A percentile compares a stretch with the other conserved stretches of the same genome.
phyloP scores from a whole-genome alignment of 2,329 filamentous ascomycete genomes.

The Aspergillus nomiae region DNA sequence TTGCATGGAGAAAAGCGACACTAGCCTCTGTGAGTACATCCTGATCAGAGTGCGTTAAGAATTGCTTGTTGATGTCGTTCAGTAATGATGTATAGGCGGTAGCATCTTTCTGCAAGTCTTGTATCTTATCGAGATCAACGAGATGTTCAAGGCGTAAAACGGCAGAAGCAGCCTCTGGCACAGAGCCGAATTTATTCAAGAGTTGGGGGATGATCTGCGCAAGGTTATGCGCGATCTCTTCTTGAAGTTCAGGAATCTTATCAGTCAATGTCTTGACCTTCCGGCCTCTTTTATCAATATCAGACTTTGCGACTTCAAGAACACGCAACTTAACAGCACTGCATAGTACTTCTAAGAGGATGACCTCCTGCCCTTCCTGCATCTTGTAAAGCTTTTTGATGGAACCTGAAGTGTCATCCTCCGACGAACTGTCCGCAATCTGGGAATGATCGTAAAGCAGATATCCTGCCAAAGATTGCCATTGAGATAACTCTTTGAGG shows the following conservation, averaged over 20 bases:
- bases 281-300: slow-evolving; percentile 57
- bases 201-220: slow-evolving; percentile 79
- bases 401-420: slow-evolving; percentile 61
- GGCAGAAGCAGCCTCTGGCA: slow-evolving; percentile 79
- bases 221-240: slow-evolving; percentile 76
- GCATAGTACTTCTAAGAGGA: slow-evolving; percentile 84
- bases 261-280: slow-evolving; percentile 62
- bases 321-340: slow-evolving; percentile 77
- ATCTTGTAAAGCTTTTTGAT: slow-evolving; percentile 75
- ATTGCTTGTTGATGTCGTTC: slow-evolving; percentile 91
- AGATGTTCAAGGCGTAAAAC: slow-evolving; percentile 84
- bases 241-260: slow-evolving; percentile 69
- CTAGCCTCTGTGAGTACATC: slow-evolving; percentile 82
- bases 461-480: slow-evolving; percentile 88
- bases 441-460: slow-evolving; percentile 87
- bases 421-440: slow-evolving; percentile 55
- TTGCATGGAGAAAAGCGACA: slow-evolving; percentile 78
- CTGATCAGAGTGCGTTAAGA: slow-evolving; percentile 86
- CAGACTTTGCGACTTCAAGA: slow-evolving; percentile 64
- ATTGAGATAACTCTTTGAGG: slow-evolving; percentile 77
- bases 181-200: slow-evolving; percentile 90
- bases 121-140: slow-evolving; percentile 83
- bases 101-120: slow-evolving; percentile 83
- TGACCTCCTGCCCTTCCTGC: slow-evolving; percentile 73
- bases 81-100: slow-evolving; percentile 77